Evolutionary conservation across 345 rosid species (phyloP).

Genomic region (Stellera chamaejasme): DNA sequence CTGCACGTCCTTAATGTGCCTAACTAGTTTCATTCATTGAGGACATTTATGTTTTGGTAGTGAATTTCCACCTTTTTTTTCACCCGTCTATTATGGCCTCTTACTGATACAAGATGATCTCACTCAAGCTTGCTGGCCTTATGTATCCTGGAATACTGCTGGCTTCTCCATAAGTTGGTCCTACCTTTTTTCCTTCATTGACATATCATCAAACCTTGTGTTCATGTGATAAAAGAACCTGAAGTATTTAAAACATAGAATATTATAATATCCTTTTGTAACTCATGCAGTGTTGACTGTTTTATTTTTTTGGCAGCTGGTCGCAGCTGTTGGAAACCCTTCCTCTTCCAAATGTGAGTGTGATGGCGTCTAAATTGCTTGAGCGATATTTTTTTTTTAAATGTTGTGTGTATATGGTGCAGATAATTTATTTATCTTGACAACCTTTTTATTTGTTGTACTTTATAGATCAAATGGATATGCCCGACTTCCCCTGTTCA

Average conservation of each 20-base stretch:
- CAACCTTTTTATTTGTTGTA: conserved; percentile 5
- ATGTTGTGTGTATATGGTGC: background rate
- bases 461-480: conserved; percentile 88
- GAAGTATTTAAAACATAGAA: background rate
- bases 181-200: too few relatives aligned
- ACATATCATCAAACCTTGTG: background rate
- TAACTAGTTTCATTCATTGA: too few relatives aligned
- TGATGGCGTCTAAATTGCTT: background rate
- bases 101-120: background rate
- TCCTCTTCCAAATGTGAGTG: conserved; percentile 88
- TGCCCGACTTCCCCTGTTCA: conserved; percentile 98
- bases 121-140: too few relatives aligned
- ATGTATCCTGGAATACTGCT: too few relatives aligned
- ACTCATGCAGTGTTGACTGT: conserved; percentile 5
- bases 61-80: conserved; percentile 5
- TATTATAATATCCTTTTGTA: background rate
- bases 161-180: too few relatives aligned
- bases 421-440: conserved; percentile 2
- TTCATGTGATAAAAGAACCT: background rate
- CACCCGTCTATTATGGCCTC: too few relatives aligned
- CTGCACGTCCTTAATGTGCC: too few relatives aligned
- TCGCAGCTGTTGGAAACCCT: conserved; percentile 92
- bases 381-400: background rate
- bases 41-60: background rate
- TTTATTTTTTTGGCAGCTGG: conserved; percentile 72